Conservation (phyloP, 2,329 filamentous ascomycete species). For the Blastomyces emzantsi region DNA sequence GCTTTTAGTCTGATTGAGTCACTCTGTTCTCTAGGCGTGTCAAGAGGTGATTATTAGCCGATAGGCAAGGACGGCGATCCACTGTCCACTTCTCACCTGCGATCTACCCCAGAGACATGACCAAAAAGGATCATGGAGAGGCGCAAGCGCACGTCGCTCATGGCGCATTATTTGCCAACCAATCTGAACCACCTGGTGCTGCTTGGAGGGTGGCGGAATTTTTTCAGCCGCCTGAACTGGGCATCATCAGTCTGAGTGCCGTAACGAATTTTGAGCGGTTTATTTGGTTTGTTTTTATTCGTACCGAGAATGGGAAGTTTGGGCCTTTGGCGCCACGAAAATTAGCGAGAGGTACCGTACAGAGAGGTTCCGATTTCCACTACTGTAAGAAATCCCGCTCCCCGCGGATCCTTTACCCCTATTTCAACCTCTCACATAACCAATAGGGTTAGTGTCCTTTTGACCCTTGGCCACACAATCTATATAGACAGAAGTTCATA, state of each 20-base stretch:
- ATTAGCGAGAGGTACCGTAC: not conserved
- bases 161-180: too few relatives aligned
- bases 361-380: not conserved
- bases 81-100: not conserved
- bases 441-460: too few relatives aligned
- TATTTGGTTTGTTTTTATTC: not conserved
- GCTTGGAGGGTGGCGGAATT: too few relatives aligned
- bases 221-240: too few relatives aligned
- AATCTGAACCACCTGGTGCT: too few relatives aligned
- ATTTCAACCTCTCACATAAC: too few relatives aligned
- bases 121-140: not conserved
- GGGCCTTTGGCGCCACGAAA: not conserved
- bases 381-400: too few relatives aligned
- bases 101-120: not conserved
- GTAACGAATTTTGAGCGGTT: not conserved
- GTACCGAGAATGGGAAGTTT: not conserved
- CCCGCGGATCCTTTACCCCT: too few relatives aligned
- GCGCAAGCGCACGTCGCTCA: not conserved
- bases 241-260: too few relatives aligned
- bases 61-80: not conserved
- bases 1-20: not conserved
- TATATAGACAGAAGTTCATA: too few relatives aligned
- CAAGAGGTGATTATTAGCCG: not conserved
- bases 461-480: too few relatives aligned
- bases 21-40: not conserved